These are phyloP conservation scores for Sisymbrium irio DNA, from an alignment of 345 rosid species.

Conservation along the genomic window DNA sequence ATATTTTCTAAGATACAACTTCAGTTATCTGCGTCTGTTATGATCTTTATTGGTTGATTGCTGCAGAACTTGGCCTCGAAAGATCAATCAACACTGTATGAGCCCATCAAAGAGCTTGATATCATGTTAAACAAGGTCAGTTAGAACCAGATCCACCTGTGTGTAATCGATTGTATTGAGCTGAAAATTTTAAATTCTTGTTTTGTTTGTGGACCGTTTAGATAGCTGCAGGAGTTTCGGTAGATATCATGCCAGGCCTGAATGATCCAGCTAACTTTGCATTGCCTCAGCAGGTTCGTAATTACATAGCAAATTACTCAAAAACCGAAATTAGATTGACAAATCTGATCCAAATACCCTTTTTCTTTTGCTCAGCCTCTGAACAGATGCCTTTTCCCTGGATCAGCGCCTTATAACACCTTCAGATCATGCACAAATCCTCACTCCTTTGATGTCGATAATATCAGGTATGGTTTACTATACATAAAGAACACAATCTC, in stretches of 20 bases:
- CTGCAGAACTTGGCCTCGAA: constrained; percentile 72
- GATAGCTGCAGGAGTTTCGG: constrained; percentile 87
- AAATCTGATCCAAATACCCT: constrained; percentile 14
- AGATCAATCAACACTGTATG: constrained; percentile 76
- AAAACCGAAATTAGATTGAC: not conserved
- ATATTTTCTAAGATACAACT: not conserved
- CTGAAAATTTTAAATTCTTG: not conserved
- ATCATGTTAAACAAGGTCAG: constrained; percentile 78
- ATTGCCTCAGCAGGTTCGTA: constrained; percentile 88
- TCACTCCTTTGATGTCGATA: constrained; percentile 90
- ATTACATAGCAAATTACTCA: not conserved
- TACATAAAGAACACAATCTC: not conserved
- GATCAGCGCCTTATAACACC: constrained; percentile 79
- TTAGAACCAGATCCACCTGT: constrained; percentile 6
- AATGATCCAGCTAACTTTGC: constrained; percentile 92
- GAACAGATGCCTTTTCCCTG: constrained; percentile 89
- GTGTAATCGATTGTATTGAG: not conserved
- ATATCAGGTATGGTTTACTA: constrained; percentile 48
- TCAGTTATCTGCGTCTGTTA: not conserved
- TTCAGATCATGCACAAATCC: constrained; percentile 92
- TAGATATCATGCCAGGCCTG: constrained; percentile 95
- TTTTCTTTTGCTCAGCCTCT: constrained; percentile 58
- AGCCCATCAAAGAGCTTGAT: constrained; percentile 83
- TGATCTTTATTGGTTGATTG: constrained; percentile 27
- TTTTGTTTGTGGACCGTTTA: constrained; percentile 30